These are phyloP conservation scores for Oryza punctata DNA, from an alignment of 176 grass and related monocot genomes.

Conservation along the genomic window DNA sequence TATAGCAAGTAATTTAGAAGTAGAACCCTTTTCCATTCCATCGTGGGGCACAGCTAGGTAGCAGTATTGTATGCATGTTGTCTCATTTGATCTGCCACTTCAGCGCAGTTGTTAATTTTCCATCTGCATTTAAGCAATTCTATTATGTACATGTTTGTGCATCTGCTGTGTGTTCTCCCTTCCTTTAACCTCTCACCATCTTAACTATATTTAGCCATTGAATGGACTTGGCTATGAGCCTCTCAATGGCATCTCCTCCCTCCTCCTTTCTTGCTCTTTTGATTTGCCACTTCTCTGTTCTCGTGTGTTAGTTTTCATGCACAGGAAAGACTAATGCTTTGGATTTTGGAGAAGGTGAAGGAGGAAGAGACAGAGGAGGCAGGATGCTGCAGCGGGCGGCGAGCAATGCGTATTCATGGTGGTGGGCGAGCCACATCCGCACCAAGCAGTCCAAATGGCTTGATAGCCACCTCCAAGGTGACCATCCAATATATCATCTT, in stretches of 20 bases:
- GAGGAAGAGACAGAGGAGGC: constrained; percentile 4
- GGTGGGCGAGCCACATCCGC: constrained; percentile 74
- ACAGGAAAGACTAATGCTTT: constrained; percentile 37
- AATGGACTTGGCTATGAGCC: constrained; percentile 41
- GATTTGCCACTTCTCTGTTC: constrained; percentile 14
- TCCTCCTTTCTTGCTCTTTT: constrained; percentile 37
- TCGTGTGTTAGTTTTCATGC: constrained; percentile 5
- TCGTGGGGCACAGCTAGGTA: neutral
- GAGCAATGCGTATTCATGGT: constrained; percentile 69
- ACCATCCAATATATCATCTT: neutral
- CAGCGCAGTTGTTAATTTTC: neutral
- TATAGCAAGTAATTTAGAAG: neutral
- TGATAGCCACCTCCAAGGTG: constrained; percentile 64
- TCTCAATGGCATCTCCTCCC: constrained; percentile 35
- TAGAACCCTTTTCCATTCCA: neutral
- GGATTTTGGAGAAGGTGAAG: constrained; percentile 30
- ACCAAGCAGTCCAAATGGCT: constrained; percentile 80
- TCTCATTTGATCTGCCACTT: neutral
- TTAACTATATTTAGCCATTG: constrained; percentile 36
- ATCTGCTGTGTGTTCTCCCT: constrained; percentile 9
- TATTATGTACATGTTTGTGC: neutral
- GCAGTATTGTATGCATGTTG: neutral
- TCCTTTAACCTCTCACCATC: constrained; percentile 45
- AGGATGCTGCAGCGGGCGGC: constrained; percentile 67
- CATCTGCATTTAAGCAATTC: neutral